Percentiles rank a stretch among this genome's conserved stretches.
Evolutionary conservation across 2,329 filamentous ascomycete genomes (phyloP).

Genomic region (Hirsutella minnesotensis): DNA sequence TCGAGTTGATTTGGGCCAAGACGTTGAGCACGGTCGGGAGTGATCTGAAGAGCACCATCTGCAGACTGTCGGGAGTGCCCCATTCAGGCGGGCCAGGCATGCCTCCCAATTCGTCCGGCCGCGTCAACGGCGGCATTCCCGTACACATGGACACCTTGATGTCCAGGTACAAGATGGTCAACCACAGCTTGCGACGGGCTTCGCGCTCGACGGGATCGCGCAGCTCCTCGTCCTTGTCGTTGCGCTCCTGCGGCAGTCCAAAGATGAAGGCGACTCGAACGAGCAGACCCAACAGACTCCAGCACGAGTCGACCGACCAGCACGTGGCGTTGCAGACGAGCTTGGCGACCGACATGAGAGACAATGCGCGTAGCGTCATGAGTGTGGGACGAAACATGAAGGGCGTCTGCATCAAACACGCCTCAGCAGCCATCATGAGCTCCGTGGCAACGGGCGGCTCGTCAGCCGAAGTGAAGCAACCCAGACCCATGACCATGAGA

Average conservation of each 20-base stretch:
- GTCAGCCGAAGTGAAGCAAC: slow-evolving; percentile 18
- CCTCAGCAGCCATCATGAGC: slow-evolving; percentile 24
- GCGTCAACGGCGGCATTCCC: slow-evolving; percentile 21
- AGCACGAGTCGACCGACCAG: slow-evolving; percentile 24
- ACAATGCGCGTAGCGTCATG: slow-evolving; percentile 17
- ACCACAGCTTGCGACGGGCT: slow-evolving; percentile 19
- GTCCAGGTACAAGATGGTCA: slow-evolving; percentile 23
- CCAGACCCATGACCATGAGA: slow-evolving; percentile 23
- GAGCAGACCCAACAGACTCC: slow-evolving; percentile 21
- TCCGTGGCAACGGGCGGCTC: slow-evolving; percentile 20
- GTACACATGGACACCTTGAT: slow-evolving; percentile 22
- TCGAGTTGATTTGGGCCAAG: slow-evolving; percentile 20
- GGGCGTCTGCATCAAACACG: slow-evolving; percentile 24
- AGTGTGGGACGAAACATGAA: slow-evolving; percentile 25
- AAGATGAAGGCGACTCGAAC: slow-evolving; percentile 21
- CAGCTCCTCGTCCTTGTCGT: slow-evolving; percentile 12
- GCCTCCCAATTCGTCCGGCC: slow-evolving; percentile 17
- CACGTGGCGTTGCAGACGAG: slow-evolving; percentile 24
- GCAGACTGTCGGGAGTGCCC: slow-evolving; percentile 16
- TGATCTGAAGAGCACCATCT: slow-evolving; percentile 18
- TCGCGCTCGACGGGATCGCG: slow-evolving; percentile 14
- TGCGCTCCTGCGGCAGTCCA: slow-evolving; percentile 19
- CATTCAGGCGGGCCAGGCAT: slow-evolving; percentile 14
- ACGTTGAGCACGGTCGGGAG: slow-evolving; percentile 19
- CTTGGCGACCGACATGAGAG: slow-evolving; percentile 23